These are phyloP conservation scores for Tetrahymena thermophila DNA, from an alignment of 73 alveolate genomes.

Conservation along the genomic window DNA sequence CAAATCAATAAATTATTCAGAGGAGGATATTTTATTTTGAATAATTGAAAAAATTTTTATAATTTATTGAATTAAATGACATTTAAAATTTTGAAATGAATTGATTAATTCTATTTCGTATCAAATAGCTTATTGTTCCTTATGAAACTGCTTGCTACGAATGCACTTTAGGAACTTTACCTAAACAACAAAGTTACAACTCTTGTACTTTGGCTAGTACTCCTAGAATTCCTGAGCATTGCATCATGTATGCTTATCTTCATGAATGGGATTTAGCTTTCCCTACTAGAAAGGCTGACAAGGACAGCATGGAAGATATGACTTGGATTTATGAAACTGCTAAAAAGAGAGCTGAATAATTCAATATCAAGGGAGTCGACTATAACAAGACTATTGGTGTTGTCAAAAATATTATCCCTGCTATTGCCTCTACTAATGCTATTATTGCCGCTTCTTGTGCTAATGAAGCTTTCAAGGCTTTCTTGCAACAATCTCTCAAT, in stretches of 20 bases:
- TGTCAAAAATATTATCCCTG: slow-evolving; percentile 96
- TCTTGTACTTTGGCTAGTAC: slow-evolving; percentile 99
- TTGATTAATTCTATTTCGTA: not conserved
- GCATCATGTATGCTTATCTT: slow-evolving; percentile 88
- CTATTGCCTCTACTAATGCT: slow-evolving; percentile 99
- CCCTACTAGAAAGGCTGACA: slow-evolving; percentile 75
- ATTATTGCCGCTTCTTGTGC: slow-evolving; percentile 96
- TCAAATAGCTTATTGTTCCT: slow-evolving; percentile 20
- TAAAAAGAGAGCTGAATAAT: slow-evolving; percentile 91
- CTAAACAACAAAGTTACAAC: slow-evolving; percentile 75
- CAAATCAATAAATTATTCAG: too few species aligned
- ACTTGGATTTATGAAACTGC: slow-evolving; percentile 98
- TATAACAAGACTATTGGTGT: slow-evolving; percentile 95
- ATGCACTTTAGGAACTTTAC: slow-evolving; percentile 67
- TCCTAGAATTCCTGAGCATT: slow-evolving; percentile 99
- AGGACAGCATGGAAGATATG: slow-evolving; percentile 96
- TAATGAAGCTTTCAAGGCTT: slow-evolving; percentile 92
- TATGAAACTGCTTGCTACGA: slow-evolving; percentile 77
- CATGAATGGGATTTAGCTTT: slow-evolving; percentile 76
- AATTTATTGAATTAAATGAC: too few species aligned
- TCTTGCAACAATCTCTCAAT: slow-evolving; percentile 63
- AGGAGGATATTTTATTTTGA: not conserved
- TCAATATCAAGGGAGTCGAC: slow-evolving; percentile 96
- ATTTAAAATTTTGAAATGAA: too few species aligned
- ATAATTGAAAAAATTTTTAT: too few species aligned